Evolutionary conservation across 73 alveolate genomes (phyloP).

Genomic region (Paramecium caudatum): DNA sequence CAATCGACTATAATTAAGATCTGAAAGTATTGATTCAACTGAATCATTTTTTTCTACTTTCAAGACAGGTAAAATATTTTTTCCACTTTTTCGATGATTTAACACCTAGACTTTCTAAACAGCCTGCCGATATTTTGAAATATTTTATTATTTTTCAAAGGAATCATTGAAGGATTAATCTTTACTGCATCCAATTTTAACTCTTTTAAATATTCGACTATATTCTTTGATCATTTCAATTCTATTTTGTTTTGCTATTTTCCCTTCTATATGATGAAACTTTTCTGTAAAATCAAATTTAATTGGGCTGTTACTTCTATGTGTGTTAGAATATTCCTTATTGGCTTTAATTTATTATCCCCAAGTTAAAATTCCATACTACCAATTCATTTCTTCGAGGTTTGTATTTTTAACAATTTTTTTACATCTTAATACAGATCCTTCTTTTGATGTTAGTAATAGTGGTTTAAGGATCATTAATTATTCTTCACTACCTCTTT

Average conservation of each 20-base stretch:
- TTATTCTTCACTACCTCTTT: conserved; percentile 24
- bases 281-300: conserved; percentile 40
- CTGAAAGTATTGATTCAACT: conserved; percentile 32
- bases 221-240: neutral
- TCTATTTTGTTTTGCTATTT: conserved; percentile 5
- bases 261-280: conserved; percentile 42
- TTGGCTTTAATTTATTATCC: neutral
- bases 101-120: conserved; percentile 12
- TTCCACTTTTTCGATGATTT: conserved; percentile 9
- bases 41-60: conserved; percentile 19
- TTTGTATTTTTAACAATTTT: conserved; percentile 7
- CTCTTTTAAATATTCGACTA: conserved; percentile 19
- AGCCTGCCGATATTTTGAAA: conserved; percentile 7
- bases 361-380: conserved; percentile 16
- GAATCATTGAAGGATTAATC: neutral
- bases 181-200: neutral
- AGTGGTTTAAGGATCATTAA: conserved; percentile 23
- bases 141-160: too few relatives aligned
- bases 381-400: conserved; percentile 25
- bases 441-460: neutral
- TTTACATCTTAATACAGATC: conserved; percentile 36
- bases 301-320: neutral
- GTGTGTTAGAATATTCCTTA: neutral
- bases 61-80: neutral
- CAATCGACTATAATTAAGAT: conserved; percentile 30